These are phyloP conservation scores for Epichloe typhina DNA, from an alignment of 2,329 filamentous ascomycete genomes.

Conservation along the genomic window DNA sequence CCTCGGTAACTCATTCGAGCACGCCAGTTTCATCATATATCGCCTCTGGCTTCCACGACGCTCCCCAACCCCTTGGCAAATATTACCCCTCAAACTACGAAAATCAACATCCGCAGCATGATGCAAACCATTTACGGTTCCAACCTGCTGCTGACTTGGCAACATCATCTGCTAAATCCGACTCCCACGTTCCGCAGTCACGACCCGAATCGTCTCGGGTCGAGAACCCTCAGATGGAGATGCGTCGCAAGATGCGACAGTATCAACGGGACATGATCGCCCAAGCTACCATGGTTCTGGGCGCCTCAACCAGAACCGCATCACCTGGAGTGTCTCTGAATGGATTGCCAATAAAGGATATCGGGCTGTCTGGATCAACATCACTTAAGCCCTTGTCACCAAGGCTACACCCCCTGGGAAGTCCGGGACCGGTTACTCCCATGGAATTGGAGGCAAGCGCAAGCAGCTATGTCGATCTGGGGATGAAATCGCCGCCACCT, in stretches of 20 bases:
- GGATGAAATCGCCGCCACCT: not conserved
- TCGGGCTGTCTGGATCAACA: slow-evolving; percentile 24
- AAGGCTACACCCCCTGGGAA: slow-evolving; percentile 38
- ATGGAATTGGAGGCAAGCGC: slow-evolving; percentile 37
- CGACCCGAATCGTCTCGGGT: slow-evolving; percentile 5
- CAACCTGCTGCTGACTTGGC: slow-evolving; percentile 13
- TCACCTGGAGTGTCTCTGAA: slow-evolving; percentile 20
- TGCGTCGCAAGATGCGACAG: slow-evolving; percentile 38
- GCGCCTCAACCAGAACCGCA: slow-evolving; percentile 14
- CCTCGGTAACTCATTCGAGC: slow-evolving; percentile 16
- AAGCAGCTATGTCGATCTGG: slow-evolving; percentile 24
- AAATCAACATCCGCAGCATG: slow-evolving; percentile 13
- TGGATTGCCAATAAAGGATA: slow-evolving; percentile 22
- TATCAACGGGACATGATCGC: slow-evolving; percentile 50
- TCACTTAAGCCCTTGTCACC: slow-evolving; percentile 36
- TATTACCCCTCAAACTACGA: slow-evolving; percentile 53
- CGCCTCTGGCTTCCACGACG: slow-evolving; percentile 34
- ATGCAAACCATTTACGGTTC: slow-evolving; percentile 7
- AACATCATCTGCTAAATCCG: slow-evolving; percentile 22
- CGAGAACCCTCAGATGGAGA: slow-evolving; percentile 24
- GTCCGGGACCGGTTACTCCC: slow-evolving; percentile 47
- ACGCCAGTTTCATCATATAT: slow-evolving; percentile 38
- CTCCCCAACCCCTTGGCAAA: slow-evolving; percentile 42
- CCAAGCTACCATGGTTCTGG: slow-evolving; percentile 36
- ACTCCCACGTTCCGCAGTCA: slow-evolving; percentile 18